Conservation (phyloP, 2,329 filamentous ascomycete species). For the Aspergillus sp. region DNA sequence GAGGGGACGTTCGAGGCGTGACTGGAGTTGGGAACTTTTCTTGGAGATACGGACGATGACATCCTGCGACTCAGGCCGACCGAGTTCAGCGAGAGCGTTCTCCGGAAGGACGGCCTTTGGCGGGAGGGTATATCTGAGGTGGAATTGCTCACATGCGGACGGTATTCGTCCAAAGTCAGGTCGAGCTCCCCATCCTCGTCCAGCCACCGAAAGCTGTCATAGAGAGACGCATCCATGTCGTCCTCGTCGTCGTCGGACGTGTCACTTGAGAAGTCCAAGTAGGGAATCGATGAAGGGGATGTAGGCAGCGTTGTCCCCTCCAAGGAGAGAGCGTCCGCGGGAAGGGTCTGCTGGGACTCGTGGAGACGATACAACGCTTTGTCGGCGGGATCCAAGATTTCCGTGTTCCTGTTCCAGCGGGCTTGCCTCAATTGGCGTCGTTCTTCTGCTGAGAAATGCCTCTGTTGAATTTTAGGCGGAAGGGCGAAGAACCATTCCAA, state of each 20-base stretch:
- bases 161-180: constrained; percentile 68
- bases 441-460: constrained; percentile 70
- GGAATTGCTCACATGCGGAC: constrained; percentile 57
- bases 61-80: constrained; percentile 56
- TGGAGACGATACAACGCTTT: constrained; percentile 53
- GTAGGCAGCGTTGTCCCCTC: background rate
- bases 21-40: constrained; percentile 31
- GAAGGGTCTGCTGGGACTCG: constrained; percentile 1
- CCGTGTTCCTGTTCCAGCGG: constrained; percentile 51
- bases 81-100: constrained; percentile 69
- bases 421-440: constrained; percentile 57
- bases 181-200: constrained; percentile 72
- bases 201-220: constrained; percentile 70
- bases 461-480: constrained; percentile 69
- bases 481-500: constrained; percentile 67
- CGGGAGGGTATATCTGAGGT: constrained; percentile 27
- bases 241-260: constrained; percentile 24
- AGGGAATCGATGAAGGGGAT: constrained; percentile 21
- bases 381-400: constrained; percentile 59
- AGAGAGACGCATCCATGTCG: constrained; percentile 54
- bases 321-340: no score
- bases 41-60: constrained; percentile 41
- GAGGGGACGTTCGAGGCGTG: constrained; percentile 41
- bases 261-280: constrained; percentile 18
- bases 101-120: constrained; percentile 62